These are phyloP conservation scores for Penicillium sp. DNA, from an alignment of 2,329 filamentous ascomycete species.

Conservation along the genomic window DNA sequence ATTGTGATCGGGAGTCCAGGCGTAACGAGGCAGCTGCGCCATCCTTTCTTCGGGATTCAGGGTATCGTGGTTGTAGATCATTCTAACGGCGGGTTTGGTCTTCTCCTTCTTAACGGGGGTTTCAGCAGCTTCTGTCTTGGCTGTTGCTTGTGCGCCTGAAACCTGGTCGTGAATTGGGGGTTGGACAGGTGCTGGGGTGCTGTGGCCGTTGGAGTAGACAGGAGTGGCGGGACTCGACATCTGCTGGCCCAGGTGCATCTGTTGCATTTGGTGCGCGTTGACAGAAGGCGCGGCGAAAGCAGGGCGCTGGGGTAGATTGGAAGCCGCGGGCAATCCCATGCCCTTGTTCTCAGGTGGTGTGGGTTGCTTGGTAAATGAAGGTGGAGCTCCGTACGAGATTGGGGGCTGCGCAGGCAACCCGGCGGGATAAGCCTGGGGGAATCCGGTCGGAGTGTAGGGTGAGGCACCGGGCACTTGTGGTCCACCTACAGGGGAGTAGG, in stretches of 20 bases:
- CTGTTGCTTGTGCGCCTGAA: slow-evolving; percentile 45
- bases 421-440: slow-evolving; percentile 34
- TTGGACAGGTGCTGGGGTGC: slow-evolving; percentile 20
- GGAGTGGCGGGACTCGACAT: slow-evolving; percentile 30
- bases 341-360: slow-evolving; percentile 46
- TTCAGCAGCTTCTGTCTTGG: slow-evolving; percentile 51
- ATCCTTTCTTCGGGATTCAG: slow-evolving; percentile 88
- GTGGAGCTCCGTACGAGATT: slow-evolving; percentile 40
- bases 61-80: slow-evolving; percentile 81
- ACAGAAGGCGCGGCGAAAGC: slow-evolving; percentile 57
- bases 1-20: slow-evolving; percentile 57
- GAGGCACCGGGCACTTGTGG: slow-evolving; percentile 36
- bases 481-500: slow-evolving; percentile 38
- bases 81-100: slow-evolving; percentile 60
- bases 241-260: slow-evolving; percentile 57
- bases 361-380: slow-evolving; percentile 46
- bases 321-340: slow-evolving; percentile 56
- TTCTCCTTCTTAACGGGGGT: slow-evolving; percentile 70
- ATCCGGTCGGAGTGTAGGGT: slow-evolving; percentile 35
- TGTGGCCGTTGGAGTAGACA: slow-evolving; percentile 35
- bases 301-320: slow-evolving; percentile 63
- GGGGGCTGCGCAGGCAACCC: slow-evolving; percentile 31
- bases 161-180: slow-evolving; percentile 54
- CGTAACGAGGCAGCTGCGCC: slow-evolving; percentile 75
- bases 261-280: slow-evolving; percentile 58